Conservation (phyloP, 2,329 filamentous ascomycete genomes). For the Coleophoma cylindrospora region DNA sequence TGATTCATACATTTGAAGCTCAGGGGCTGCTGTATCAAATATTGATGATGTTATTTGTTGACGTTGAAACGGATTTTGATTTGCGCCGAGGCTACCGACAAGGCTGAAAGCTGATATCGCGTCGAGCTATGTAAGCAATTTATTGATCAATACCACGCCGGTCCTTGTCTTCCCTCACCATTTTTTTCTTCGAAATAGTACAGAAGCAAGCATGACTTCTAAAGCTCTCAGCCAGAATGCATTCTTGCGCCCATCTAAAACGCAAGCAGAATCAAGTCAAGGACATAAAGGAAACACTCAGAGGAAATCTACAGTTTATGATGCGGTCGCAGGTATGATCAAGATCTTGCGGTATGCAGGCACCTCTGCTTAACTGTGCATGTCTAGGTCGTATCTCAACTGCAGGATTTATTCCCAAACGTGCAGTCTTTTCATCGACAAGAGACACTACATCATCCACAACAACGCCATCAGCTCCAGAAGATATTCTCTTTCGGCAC, state of each 20-base stretch:
- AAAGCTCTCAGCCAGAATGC: constrained; percentile 15
- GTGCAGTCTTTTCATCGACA: constrained; percentile 15
- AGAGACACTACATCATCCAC: constrained; percentile 25
- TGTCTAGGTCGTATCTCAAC: constrained; percentile 33
- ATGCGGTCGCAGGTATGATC: constrained; percentile 63
- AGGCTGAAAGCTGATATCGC: background rate
- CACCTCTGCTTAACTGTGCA: constrained; percentile 3
- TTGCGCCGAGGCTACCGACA: too few relatives aligned
- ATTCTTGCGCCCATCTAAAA: constrained; percentile 11
- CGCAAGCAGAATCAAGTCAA: background rate
- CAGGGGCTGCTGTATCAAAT: background rate
- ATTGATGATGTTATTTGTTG: too few relatives aligned
- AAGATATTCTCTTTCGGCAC: constrained; percentile 66
- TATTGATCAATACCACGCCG: too few relatives aligned
- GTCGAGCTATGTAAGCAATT: background rate
- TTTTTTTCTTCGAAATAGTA: too few relatives aligned
- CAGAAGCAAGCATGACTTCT: constrained; percentile 16
- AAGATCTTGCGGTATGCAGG: background rate
- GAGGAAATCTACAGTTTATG: constrained; percentile 56
- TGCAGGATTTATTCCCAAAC: constrained; percentile 33
- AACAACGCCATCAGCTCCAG: constrained; percentile 48
- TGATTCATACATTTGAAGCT: constrained; percentile 65
- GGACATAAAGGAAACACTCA: constrained; percentile 13
- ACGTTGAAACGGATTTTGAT: too few relatives aligned
- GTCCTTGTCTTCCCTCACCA: too few relatives aligned